Conservation (phyloP, 495 filamentous ascomycete species). For the Penicillium paradoxum region DNA sequence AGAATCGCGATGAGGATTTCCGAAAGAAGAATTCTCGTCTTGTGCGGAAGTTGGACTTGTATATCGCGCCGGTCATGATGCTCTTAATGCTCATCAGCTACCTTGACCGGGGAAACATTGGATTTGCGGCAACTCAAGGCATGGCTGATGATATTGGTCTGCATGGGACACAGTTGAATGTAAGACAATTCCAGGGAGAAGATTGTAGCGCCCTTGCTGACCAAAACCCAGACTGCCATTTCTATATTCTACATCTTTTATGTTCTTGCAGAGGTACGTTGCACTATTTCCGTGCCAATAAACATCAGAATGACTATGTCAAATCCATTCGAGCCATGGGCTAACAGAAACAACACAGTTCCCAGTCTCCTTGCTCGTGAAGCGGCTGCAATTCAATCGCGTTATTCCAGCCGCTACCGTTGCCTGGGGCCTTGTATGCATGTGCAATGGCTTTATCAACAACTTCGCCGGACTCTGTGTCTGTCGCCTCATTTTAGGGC, state of each 20-base stretch:
- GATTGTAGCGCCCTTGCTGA: background rate
- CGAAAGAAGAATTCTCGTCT: background rate
- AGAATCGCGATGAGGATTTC: background rate
- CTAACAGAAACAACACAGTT: background rate
- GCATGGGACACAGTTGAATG: background rate
- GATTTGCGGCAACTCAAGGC: background rate
- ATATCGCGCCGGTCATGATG: background rate
- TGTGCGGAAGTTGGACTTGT: background rate
- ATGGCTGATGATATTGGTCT: background rate
- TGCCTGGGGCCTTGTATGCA: background rate
- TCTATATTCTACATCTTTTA: background rate
- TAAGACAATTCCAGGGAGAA: background rate
- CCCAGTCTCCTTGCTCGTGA: background rate
- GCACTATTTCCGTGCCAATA: background rate
- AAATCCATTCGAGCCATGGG: background rate
- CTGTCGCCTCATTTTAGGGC: background rate
- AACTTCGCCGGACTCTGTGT: background rate
- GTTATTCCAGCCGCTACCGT: background rate
- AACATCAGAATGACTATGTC: background rate
- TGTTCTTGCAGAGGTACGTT: background rate
- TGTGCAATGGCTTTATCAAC: background rate
- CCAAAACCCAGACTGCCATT: background rate
- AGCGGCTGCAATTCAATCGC: background rate
- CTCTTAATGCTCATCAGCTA: background rate
- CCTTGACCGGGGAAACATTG: background rate